Evolutionary conservation across 1,284 basidiomycete species (phyloP), one percentile per base, ranked within the genome.

Genomic region (Sporisorium exsertum): DNA sequence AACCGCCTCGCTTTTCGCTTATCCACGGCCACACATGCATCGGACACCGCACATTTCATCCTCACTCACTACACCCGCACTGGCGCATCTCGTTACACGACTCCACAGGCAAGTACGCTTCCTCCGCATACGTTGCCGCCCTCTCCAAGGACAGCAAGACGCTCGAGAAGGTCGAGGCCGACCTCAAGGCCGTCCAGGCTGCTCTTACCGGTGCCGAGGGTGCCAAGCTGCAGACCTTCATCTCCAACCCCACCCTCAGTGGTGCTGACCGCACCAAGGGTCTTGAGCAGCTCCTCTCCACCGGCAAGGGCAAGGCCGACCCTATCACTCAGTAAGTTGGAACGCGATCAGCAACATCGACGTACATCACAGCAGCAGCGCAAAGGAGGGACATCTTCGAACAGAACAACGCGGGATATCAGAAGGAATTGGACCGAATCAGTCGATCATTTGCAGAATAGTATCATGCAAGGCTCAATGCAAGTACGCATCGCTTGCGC

Each of bases 91-190:
- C 16, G 47, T 32, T 32, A 32, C 47, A 50, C 47, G 7, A 18
- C 15, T 8, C 26, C 29, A 32, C 47, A 50, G 49, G 90, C 86
- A 98, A 97, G 88, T 99, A 99, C 87, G 96, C 97, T 74, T 92
- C 93, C 68, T 96, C 97, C 29, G 90, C 93, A 77, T 99, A 93
- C 88, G 90, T 92, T 59, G 96, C 96, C 60, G 95, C 97, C 20
- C 90, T 95, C 84, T 89, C 91, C 83, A 93, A 94, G 88, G 81
- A 85, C 81, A 80, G 64, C 73, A 86, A 85, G 81, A 82, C 81
- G 33, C 80, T 86, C 54, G 63, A 78, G 49, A 81, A 81, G 75
- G 80, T 86, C 56, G 84, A 85, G 77, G 82, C 89, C 43, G 96
- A 98, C 87, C 91, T 99, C 79, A 88, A 88, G 84, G 72, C 78